Conservation (phyloP, 2,329 filamentous ascomycete species). For the Pseudopyricularia javanii region DNA sequence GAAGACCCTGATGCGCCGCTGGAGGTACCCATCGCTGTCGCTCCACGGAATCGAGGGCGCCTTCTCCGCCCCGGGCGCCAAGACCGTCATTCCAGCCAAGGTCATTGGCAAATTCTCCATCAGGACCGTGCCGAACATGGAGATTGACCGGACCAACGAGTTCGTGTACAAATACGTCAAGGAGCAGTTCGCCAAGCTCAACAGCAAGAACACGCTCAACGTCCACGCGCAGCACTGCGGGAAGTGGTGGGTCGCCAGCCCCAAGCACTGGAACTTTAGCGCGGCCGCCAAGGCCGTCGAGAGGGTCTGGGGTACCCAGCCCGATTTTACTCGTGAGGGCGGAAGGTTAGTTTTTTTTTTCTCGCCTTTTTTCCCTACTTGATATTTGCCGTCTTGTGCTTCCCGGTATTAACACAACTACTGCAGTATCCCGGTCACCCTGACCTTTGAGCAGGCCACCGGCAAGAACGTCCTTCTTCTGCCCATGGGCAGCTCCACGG, state of each 20-base stretch:
- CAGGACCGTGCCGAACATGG: constrained; percentile 94
- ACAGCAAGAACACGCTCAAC: constrained; percentile 84
- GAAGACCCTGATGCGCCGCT: constrained; percentile 84
- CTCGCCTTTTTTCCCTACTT: not conserved
- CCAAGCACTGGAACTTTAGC: constrained; percentile 97
- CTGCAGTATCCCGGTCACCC: constrained; percentile 78
- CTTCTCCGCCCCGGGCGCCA: constrained; percentile 84
- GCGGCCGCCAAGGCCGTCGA: constrained; percentile 93
- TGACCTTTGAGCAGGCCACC: constrained; percentile 95
- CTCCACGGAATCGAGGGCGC: constrained; percentile 92
- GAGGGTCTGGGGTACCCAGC: constrained; percentile 84
- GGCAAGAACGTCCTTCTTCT: constrained; percentile 94
- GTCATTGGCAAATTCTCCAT: constrained; percentile 98
- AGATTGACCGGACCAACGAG: constrained; percentile 77
- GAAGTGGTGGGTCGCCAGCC: constrained; percentile 97
- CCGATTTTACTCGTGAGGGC: constrained; percentile 92
- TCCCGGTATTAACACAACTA: not conserved
- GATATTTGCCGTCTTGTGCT: too few species aligned
- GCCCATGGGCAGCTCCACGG: constrained; percentile 95
- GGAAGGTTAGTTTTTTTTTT: constrained; percentile 49
- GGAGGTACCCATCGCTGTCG: constrained; percentile 88
- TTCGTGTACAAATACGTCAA: constrained; percentile 75
- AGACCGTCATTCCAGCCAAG: constrained; percentile 97
- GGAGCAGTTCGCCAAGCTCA: constrained; percentile 72
- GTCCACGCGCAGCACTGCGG: constrained; percentile 77